A percentile compares a stretch with the other conserved stretches of the same genome.
Evolutionary conservation across 2,329 filamentous ascomycete species (phyloP).

Genomic region (Phialocephala sp.): DNA sequence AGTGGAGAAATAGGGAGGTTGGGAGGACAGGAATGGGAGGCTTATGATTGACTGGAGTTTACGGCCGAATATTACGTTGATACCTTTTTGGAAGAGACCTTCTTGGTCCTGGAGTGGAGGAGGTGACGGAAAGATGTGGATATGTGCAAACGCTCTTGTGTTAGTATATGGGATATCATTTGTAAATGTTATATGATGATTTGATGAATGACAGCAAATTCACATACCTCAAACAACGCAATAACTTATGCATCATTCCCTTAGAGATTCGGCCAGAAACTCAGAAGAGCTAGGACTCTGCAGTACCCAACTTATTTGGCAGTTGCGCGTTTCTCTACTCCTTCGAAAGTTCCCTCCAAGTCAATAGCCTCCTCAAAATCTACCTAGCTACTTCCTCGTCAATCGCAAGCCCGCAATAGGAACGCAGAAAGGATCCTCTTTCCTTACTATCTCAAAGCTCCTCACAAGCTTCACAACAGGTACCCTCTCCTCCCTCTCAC

Average conservation of each 20-base stretch:
- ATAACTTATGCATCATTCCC: no score
- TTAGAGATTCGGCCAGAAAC: no score
- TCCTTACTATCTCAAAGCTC: neutral
- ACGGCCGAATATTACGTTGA: slow-evolving; percentile 10
- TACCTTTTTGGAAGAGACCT: neutral
- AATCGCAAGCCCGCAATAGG: neutral
- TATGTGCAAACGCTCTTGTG: neutral
- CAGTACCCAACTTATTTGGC: no score
- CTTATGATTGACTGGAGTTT: neutral
- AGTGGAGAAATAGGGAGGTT: neutral
- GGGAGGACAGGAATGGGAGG: neutral
- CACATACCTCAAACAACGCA: no score
- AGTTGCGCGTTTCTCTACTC: neutral
- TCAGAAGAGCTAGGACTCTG: neutral
- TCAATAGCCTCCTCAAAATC: neutral
- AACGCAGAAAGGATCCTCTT: neutral
- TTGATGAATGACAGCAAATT: neutral
- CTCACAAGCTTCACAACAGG: neutral
- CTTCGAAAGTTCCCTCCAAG: neutral
- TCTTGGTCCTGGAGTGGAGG: neutral
- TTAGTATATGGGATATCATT: slow-evolving; percentile 1
- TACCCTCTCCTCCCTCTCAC: neutral
- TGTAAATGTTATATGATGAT: slow-evolving; percentile 1
- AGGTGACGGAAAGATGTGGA: neutral
- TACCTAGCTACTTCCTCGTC: neutral